Base-by-base conservation (phyloP, 2,329 filamentous ascomycete species). In the Geoglossum cookeanum region DNA sequence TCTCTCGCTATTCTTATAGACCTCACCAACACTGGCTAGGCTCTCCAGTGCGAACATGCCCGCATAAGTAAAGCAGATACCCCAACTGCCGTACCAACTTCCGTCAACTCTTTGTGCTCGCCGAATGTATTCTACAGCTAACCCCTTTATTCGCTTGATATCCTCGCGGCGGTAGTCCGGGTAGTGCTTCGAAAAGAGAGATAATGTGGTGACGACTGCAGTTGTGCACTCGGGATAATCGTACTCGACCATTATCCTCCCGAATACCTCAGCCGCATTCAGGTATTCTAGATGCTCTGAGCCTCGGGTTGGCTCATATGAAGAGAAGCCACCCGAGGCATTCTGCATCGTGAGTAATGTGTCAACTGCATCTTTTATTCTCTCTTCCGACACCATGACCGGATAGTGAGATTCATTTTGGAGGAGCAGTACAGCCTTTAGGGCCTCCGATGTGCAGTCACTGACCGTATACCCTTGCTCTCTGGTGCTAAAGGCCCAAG, bases 191-290 rank as follows among this genome's bases (percentile, higher is more conserved):
- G 80, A 79, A 74, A 97, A 97, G 1, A 91, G 75, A 3, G 84
- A 85, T 22, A 98, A 75, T 0, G 87, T 89, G 1, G 87, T 96
- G 3, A 98, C 85, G 33, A 89, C 88, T 0, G 92, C 90, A 1
- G 92, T 97, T 0, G 92, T 98, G 73, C 92, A 98, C 69, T 98
- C 92, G 0, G 91, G 89, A 66, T 98, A 97, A 68, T 95, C 88
- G 68, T 98, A 98, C 67, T 97, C 91, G 57, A 98, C 84, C 92
- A 98, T 98, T 71, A 98, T 98, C 22, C 83, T 79, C 13, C 88
- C 90, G 68, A 98, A 98, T 0, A 98, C 90, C 68, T 98, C 92
- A 1, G 92, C 92, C 0, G 91, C 91, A 65, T 98, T 98, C 48
- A 98, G 78, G 68, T 83, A 77, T 69, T 98, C 92, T 62, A 97